Evolutionary conservation across 2,329 filamentous ascomycete genomes (phyloP), one percentile per base, ranked within the genome.

Genomic region (Xylariaceae sp.): DNA sequence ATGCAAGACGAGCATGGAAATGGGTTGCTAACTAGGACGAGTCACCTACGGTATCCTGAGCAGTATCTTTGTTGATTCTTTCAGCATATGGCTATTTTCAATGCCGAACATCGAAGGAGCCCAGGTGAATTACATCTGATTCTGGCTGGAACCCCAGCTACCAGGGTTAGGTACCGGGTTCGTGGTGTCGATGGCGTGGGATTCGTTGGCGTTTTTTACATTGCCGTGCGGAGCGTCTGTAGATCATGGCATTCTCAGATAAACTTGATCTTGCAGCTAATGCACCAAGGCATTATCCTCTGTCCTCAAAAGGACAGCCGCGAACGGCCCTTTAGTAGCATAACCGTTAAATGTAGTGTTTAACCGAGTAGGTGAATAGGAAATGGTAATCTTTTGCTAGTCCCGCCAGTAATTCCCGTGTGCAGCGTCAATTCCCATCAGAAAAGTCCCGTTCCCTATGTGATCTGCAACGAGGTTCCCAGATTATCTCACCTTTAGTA

Each of bases 371-470:
- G 30, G 29, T 30, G 48, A 24, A 9, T 16, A 37, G 30, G 47
- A 18, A 41, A 32, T 8, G 51, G 46, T 35, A 51, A 57, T 57
- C 55, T 47, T 23, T 47, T 54, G 9, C 45, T 46, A 23, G 9
- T 42, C 40, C 4, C 11, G 50, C 18, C 27, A 40, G 30, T 40
- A 37, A 26, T 32, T 32, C 29, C 37, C n/a, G n/a, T n/a, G n/a
- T n/a, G n/a, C n/a, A n/a, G n/a, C n/a, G n/a, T n/a, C n/a, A n/a
- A n/a, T n/a, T n/a, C n/a, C n/a, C n/a, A n/a, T n/a, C n/a, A n/a
- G n/a, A n/a, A n/a, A n/a, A n/a, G n/a, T n/a, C n/a, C n/a, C n/a
- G n/a, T n/a, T 30, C 13, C 27, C 13, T 37, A 18, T 37, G 16
- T 37, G 35, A 37, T 37, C 35, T 37, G 16, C 35, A 30, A 30